phyloP scores from a whole-genome alignment of 352 stramenopile genomes.

The Phytophthora citricola region DNA sequence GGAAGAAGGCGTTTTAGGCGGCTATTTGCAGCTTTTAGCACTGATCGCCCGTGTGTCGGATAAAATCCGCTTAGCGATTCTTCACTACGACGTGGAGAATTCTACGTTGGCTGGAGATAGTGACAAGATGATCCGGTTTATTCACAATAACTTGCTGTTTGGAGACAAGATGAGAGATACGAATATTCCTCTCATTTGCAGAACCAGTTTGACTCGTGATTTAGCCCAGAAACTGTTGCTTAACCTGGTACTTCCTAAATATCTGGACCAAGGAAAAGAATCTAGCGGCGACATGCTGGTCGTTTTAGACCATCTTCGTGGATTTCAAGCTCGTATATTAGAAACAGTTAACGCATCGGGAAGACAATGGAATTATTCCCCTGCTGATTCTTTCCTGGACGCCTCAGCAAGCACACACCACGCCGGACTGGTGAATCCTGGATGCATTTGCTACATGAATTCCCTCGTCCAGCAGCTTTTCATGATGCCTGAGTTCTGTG shows the following conservation, averaged over 20 bases:
- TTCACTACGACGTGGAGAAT: neutral
- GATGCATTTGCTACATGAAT: conserved; percentile 99
- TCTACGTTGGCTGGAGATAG: neutral
- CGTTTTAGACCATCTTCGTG: conserved; percentile 26
- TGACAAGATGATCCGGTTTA: conserved; percentile 22
- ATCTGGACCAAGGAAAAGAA: neutral
- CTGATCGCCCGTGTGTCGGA: conserved; percentile 25
- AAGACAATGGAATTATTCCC: conserved; percentile 68
- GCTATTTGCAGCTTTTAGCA: conserved; percentile 25
- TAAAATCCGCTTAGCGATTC: conserved; percentile 17
- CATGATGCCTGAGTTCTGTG: conserved; percentile 69
- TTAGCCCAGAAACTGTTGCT: conserved; percentile 27
- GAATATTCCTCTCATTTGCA: conserved; percentile 22
- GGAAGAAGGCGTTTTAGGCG: conserved; percentile 21
- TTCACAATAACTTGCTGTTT: conserved; percentile 31
- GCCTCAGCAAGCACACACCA: conserved; percentile 29
- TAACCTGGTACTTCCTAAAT: conserved; percentile 23
- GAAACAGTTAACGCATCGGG: conserved; percentile 39
- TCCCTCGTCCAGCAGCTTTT: conserved; percentile 97
- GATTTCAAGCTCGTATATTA: conserved; percentile 39
- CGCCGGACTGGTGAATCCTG: conserved; percentile 96
- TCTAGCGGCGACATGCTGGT: conserved; percentile 8
- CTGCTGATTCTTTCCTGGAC: conserved; percentile 53
- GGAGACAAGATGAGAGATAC: conserved; percentile 2
- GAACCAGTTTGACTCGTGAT: conserved; percentile 13